These are phyloP conservation scores for Pythium scleroteichum DNA, from an alignment of 352 stramenopile genomes.

Conservation along the genomic window DNA sequence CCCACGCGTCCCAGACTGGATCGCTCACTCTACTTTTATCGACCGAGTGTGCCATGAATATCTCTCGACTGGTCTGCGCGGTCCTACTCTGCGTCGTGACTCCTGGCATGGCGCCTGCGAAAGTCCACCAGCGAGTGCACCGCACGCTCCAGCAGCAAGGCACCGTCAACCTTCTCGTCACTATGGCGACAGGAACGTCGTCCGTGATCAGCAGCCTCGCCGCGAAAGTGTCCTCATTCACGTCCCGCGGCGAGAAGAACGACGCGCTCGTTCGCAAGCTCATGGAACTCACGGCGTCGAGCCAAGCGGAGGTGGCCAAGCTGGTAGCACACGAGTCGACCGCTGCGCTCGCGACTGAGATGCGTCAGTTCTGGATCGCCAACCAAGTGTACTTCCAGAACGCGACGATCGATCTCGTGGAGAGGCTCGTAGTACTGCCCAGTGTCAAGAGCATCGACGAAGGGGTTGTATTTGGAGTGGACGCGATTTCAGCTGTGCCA, in stretches of 20 bases:
- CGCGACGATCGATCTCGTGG: constrained; percentile 11
- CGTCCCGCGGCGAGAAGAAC: constrained; percentile 22
- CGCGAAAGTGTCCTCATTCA: constrained; percentile 1
- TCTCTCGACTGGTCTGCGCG: no score
- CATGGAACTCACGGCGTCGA: background rate
- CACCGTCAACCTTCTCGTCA: constrained; percentile 34
- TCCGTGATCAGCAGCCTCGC: background rate
- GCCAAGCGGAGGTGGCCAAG: constrained; percentile 1
- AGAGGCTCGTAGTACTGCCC: constrained; percentile 22
- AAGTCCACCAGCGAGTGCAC: constrained; percentile 26
- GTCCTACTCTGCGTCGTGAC: no score
- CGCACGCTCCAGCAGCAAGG: constrained; percentile 24
- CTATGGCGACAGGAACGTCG: no score
- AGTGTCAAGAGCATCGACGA: constrained; percentile 7
- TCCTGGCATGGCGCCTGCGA: no score
- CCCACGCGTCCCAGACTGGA: no score
- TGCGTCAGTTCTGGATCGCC: constrained; percentile 20
- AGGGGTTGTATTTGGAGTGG: background rate
- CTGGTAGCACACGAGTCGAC: constrained; percentile 10
- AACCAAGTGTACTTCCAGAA: constrained; percentile 19
- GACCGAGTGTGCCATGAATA: no score
- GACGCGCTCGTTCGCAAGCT: constrained; percentile 25
- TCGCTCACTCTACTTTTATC: no score
- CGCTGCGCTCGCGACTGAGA: background rate
- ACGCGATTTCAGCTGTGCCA: no score